Percentiles rank a stretch among this genome's conserved stretches.
Conservation (phyloP, 495 filamentous ascomycete genomes). For the Penicillium nucicola region DNA sequence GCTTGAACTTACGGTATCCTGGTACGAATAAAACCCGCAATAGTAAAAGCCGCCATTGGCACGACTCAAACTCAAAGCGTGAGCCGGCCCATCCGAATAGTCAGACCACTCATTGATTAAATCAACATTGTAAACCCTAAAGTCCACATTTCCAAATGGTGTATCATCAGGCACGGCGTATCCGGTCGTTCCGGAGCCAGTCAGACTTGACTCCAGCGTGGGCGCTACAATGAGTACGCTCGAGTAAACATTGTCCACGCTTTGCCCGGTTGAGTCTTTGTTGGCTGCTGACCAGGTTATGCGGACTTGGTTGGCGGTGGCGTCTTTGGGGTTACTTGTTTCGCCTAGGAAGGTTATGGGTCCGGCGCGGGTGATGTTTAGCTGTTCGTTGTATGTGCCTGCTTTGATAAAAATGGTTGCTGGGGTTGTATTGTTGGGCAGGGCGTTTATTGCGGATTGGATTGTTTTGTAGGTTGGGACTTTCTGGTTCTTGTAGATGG, state of each 20-base stretch:
- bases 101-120: slow-evolving; percentile 55
- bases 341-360: slow-evolving; percentile 55
- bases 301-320: slow-evolving; percentile 44
- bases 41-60: slow-evolving; percentile 60
- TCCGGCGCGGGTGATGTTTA: slow-evolving; percentile 56
- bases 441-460: slow-evolving; percentile 50
- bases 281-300: slow-evolving; percentile 49
- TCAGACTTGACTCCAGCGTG: slow-evolving; percentile 53
- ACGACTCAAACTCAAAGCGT: slow-evolving; percentile 52
- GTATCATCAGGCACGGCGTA: slow-evolving; percentile 54
- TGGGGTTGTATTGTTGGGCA: slow-evolving; percentile 47
- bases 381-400: slow-evolving; percentile 56
- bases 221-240: slow-evolving; percentile 54
- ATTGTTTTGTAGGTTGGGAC: slow-evolving; percentile 46
- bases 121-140: slow-evolving; percentile 58
- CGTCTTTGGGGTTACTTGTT: slow-evolving; percentile 35
- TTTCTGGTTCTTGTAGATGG: slow-evolving; percentile 3
- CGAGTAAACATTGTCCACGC: slow-evolving; percentile 55
- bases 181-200: slow-evolving; percentile 54
- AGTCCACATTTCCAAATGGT: slow-evolving; percentile 55
- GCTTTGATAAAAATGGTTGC: slow-evolving; percentile 53
- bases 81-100: slow-evolving; percentile 51
- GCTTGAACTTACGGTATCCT: slow-evolving; percentile 55
- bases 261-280: slow-evolving; percentile 36
- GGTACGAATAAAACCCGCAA: slow-evolving; percentile 55